Evolutionary conservation across 1,139 yeast genomes (phyloP).

Genomic region (Taphrina wiesneri): DNA sequence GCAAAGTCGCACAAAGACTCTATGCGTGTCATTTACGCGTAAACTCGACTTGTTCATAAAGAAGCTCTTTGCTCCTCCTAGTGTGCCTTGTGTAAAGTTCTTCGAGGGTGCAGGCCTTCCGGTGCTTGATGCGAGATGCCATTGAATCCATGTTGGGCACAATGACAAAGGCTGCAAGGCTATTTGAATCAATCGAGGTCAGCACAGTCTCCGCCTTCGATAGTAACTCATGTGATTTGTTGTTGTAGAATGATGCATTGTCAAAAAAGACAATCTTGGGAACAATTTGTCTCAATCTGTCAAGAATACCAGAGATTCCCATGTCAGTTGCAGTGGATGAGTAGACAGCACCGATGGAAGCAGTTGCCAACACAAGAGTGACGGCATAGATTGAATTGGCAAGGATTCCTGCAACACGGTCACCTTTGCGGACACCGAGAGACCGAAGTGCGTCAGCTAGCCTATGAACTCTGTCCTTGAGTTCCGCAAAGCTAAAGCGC

Average conservation of each 20-base stretch:
- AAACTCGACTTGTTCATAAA: conserved; percentile 40
- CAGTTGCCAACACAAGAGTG: conserved; percentile 39
- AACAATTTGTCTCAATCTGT: conserved; percentile 40
- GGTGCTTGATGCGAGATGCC: not conserved
- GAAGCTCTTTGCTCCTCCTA: conserved; percentile 14
- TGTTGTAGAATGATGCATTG: conserved; percentile 39
- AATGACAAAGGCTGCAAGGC: conserved; percentile 11
- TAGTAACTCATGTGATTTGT: conserved; percentile 37
- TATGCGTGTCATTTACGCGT: conserved; percentile 24
- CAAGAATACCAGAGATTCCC: conserved; percentile 40
- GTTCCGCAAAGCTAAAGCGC: conserved; percentile 37
- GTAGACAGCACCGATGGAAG: conserved; percentile 41
- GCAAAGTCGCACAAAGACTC: not conserved
- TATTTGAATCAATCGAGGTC: not conserved
- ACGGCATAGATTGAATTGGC: conserved; percentile 39
- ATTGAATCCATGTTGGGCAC: conserved; percentile 12
- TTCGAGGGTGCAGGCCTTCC: conserved; percentile 5
- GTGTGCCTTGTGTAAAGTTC: not conserved
- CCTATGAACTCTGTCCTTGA: conserved; percentile 39
- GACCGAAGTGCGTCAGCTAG: conserved; percentile 37
- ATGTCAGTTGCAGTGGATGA: conserved; percentile 41
- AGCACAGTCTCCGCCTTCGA: conserved; percentile 39
- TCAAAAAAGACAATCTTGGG: conserved; percentile 40
- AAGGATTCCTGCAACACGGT: conserved; percentile 41
- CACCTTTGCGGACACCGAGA: conserved; percentile 39